Evolutionary conservation across 345 rosid genomes (phyloP), one percentile per base, ranked within the genome.

Genomic region (Barbarea vulgaris): DNA sequence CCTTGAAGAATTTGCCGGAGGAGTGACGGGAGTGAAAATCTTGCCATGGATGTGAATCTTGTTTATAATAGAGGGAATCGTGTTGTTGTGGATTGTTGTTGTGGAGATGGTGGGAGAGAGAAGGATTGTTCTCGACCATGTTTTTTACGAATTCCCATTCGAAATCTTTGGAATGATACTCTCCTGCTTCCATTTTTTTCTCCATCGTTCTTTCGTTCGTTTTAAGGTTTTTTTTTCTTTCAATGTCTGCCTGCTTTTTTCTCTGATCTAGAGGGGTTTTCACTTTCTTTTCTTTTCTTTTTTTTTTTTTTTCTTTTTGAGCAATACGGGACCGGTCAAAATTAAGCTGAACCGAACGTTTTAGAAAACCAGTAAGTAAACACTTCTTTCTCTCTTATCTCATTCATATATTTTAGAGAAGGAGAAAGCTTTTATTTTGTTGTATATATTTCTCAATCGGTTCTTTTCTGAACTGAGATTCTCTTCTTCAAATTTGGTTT

Each of bases 1-100:
- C 97, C 97, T 93, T 93, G 87, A 94, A 94, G 91, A 89, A 94
- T 71, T 84, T 88, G 19, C 92, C 98, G 2, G 97, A 79, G 61
- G 89, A 88, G 74, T 91, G 98, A 72, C 89, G 88, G 19, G 74
- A 48, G 78, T 93, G 96, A 80, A 93, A 90, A 14, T 66, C 77
- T 60, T 84, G 83, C 96, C 98, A 93, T 42, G 96, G 85, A 46
- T 80, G 78, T 9, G 88, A 64, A 77, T 79, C 84, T 14, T 66
- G 57, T 39, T 17, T 4, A 14, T 25, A 17, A 9, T 33, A 14
- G 4, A 0, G 17, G 0, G 8, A 39, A 22, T 9, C 21, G 6
- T 22, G 33, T 1, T 19, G 15, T 4, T 12, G 60, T n/a, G n/a
- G n/a, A n/a, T n/a, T n/a, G 19, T 19, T 50, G 10, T 14, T 14